Conservation (phyloP, 257 asterid species). For the Gynochthodes officinalis region DNA sequence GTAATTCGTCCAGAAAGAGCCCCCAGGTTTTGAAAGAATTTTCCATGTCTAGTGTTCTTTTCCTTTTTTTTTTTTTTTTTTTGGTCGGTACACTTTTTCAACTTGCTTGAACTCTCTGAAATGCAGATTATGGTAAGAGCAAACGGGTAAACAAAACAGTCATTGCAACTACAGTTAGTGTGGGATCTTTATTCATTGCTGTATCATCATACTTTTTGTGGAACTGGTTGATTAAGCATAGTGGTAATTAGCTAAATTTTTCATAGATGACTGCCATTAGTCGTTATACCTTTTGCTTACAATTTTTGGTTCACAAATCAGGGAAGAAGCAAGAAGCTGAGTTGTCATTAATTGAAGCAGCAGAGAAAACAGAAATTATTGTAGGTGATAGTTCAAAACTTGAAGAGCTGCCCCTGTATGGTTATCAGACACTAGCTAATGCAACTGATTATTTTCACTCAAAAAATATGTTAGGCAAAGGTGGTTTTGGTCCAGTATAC, state of each 20-base stretch:
- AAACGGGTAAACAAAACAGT: conserved; percentile 23
- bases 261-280: no score
- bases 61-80: no score
- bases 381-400: neutral
- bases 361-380: neutral
- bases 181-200: conserved; percentile 19
- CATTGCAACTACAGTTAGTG: conserved; percentile 26
- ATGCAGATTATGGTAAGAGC: conserved; percentile 21
- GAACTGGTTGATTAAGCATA: conserved; percentile 34
- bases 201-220: conserved; percentile 27
- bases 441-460: neutral
- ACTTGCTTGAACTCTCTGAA: neutral
- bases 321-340: neutral
- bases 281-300: neutral
- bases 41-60: neutral
- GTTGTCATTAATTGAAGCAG: neutral
- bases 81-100: no score
- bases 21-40: neutral
- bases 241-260: conserved; percentile 34
- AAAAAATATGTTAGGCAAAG: neutral
- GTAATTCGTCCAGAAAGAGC: neutral
- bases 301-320: no score
- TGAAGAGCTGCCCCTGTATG: neutral
- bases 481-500: neutral
- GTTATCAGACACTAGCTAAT: neutral